phyloP scores from a whole-genome alignment of 2,329 filamentous ascomycete species.

The Parastagonospora avenae region DNA sequence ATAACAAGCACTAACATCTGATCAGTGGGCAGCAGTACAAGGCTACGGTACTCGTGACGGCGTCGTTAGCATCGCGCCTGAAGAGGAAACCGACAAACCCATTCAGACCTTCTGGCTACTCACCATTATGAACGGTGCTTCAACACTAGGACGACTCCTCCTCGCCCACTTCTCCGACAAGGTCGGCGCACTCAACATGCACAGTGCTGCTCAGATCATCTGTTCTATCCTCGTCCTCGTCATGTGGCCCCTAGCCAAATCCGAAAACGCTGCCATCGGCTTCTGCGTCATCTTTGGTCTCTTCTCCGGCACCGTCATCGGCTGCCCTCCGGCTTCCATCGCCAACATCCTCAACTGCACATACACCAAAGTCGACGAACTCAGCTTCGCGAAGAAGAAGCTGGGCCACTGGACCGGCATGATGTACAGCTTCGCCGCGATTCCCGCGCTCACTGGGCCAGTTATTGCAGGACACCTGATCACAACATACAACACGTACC shows the following conservation, averaged over 20 bases:
- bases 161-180: constrained; percentile 54
- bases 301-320: constrained; percentile 57
- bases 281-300: constrained; percentile 57
- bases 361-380: constrained; percentile 36
- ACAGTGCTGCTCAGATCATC: constrained; percentile 49
- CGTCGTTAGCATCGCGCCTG: constrained; percentile 6
- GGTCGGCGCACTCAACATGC: constrained; percentile 53
- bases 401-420: constrained; percentile 60
- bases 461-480: constrained; percentile 55
- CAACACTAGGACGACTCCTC: constrained; percentile 53
- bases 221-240: constrained; percentile 50
- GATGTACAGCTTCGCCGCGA: constrained; percentile 56
- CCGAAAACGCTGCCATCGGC: constrained; percentile 47
- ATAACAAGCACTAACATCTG: constrained; percentile 15
- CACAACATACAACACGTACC: constrained; percentile 46
- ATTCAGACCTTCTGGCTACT: constrained; percentile 57
- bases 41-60: constrained; percentile 49
- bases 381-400: constrained; percentile 40
- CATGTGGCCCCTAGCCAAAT: constrained; percentile 51
- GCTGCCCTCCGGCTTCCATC: constrained; percentile 56
- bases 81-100: constrained; percentile 30
- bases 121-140: constrained; percentile 57
- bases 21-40: constrained; percentile 51
- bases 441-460: constrained; percentile 54
- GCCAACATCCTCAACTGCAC: constrained; percentile 51